Conservation (phyloP, 139 green algal genomes). For the Edaphochlamys debaryana region DNA sequence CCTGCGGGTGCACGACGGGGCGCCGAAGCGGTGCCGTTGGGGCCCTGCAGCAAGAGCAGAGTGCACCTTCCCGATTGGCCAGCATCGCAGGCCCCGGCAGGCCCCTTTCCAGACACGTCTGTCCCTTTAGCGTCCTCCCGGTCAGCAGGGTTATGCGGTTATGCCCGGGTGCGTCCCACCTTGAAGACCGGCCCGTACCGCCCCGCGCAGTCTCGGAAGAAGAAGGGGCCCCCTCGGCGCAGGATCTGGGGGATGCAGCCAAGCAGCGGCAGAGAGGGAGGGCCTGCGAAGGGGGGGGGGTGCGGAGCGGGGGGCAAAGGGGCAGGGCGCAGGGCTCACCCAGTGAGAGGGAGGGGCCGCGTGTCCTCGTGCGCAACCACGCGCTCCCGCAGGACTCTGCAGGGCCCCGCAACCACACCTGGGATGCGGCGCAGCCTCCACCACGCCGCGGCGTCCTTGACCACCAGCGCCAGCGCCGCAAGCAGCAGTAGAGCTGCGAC, state of each 20-base stretch:
- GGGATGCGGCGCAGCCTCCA: conserved; percentile 24
- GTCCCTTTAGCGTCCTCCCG: background rate
- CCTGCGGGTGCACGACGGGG: background rate
- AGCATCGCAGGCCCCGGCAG: background rate
- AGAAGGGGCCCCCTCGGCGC: conserved; percentile 6
- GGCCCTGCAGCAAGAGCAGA: background rate
- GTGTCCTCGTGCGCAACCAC: background rate
- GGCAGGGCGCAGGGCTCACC: background rate
- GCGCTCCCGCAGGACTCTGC: background rate
- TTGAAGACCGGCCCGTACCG: conserved; percentile 60
- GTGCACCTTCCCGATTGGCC: background rate
- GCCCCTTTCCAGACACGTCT: too few species aligned
- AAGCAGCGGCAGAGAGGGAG: conserved; percentile 35
- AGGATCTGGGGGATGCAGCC: conserved; percentile 46
- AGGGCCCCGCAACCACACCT: background rate
- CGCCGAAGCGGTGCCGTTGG: too few species aligned
- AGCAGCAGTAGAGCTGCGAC: background rate
- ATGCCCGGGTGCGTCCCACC: background rate
- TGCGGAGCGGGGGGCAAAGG: too few species aligned
- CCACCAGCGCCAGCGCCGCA: background rate
- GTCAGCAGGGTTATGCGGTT: background rate
- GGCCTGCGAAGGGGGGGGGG: background rate
- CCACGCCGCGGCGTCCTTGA: background rate
- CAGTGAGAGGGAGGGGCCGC: background rate
- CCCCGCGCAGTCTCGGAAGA: conserved; percentile 29